Evolutionary conservation across 352 stramenopile genomes (phyloP), one percentile per base, ranked within the genome.

Genomic region (Phytophthora ramorum): DNA sequence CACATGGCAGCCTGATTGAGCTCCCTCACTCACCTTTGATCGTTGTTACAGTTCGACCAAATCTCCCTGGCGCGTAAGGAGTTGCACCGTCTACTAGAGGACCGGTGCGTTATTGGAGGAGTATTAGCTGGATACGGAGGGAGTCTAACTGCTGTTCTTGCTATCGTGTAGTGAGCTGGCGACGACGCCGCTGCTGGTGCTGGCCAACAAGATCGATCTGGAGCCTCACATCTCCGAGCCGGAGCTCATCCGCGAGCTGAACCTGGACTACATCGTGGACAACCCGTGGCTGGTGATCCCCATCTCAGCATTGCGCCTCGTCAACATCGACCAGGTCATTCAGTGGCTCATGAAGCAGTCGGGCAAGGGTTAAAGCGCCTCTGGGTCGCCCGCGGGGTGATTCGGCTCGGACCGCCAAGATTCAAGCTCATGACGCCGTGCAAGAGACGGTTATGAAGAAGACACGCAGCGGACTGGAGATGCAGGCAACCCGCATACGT

Each of bases 191-290:
- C 68, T 99, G 63, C 78, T 99, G 19, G 93, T 99, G 51, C 81
- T 99, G 61, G 96, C 97, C n/a, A 99, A 99, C 87, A 99, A 99
- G 79, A 99, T 99, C 71, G 97, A 99, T 86, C 85, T 99, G 71
- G 83, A 98, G 67, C 96, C 96, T 61, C 90, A 97, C 56, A 93
- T 97, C 57, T 95, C 86, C 35, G 90, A 97, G 75, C 85, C 88
- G 14, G 89, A 97, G 65, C 81, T 96, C 47, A 97, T 97, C 52
- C 85, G 97, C 49, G 93, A 98, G 77, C 84, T 99, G 52, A 98
- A 99, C 79, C 80, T 99, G 69, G 98, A 99, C 78, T 99, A 99
- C 83, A 98, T 99, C 47, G 96, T 98, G 70, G 97, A 99, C 71
- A 99, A 98, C 63, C 97, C 97, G 41, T 99, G 97, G 97, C 97